These are phyloP conservation scores for Acacia melanoxylon DNA, from an alignment of 306 rosid species.

Conservation along the genomic window DNA sequence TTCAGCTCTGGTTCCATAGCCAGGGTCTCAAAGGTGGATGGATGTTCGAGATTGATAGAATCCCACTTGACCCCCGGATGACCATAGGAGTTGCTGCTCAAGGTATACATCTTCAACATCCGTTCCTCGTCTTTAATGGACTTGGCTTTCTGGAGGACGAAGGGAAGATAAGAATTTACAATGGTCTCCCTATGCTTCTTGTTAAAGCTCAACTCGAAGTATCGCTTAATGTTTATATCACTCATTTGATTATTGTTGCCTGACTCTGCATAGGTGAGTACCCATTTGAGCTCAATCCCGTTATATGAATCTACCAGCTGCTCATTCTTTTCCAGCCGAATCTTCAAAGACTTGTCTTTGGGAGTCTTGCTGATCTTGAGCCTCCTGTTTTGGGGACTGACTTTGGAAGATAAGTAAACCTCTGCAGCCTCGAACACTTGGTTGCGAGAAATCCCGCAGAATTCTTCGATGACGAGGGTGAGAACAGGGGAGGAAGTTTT, in stretches of 20 bases:
- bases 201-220: slow-evolving; percentile 64
- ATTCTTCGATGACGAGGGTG: slow-evolving; percentile 76
- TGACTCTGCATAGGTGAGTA: slow-evolving; percentile 38
- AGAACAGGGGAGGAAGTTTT: slow-evolving; percentile 46
- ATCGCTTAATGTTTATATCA: slow-evolving; percentile 22
- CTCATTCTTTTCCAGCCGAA: slow-evolving; percentile 71
- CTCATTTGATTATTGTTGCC: slow-evolving; percentile 34
- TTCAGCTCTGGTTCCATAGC: slow-evolving; percentile 71
- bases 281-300: slow-evolving; percentile 53
- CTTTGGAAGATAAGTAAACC: slow-evolving; percentile 55
- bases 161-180: slow-evolving; percentile 50
- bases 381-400: slow-evolving; percentile 49
- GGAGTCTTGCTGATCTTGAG: slow-evolving; percentile 64
- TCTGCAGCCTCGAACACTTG: slow-evolving; percentile 78
- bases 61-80: slow-evolving; percentile 59
- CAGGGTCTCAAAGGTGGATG: slow-evolving; percentile 73
- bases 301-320: slow-evolving; percentile 44
- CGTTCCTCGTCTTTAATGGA: slow-evolving; percentile 48
- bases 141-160: slow-evolving; percentile 51
- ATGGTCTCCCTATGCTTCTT: slow-evolving; percentile 49
- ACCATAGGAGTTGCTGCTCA: slow-evolving; percentile 31
- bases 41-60: slow-evolving; percentile 77
- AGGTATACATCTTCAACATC: slow-evolving; percentile 67
- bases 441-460: slow-evolving; percentile 54
- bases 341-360: slow-evolving; percentile 53